Evolutionary conservation across 306 rosid genomes (phyloP).

Genomic region (Cicer yamashitae): DNA sequence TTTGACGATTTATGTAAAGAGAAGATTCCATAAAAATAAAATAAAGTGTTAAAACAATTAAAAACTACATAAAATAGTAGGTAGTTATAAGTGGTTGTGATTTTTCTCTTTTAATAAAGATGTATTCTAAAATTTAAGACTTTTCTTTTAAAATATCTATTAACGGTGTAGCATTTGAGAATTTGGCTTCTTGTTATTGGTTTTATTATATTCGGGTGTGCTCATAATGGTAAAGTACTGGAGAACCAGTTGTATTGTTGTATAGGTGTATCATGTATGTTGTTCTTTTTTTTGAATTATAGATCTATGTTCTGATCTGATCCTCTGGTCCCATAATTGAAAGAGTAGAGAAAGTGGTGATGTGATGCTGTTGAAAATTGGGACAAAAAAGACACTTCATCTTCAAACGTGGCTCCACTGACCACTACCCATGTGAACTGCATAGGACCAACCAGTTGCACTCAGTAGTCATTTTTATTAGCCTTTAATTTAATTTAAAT

Average conservation of each 20-base stretch:
- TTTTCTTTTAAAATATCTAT: no score
- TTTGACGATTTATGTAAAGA: no score
- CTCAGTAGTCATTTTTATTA: background rate
- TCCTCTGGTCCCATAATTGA: constrained; percentile 39
- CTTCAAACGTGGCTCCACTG: constrained; percentile 47
- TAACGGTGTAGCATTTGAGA: no score
- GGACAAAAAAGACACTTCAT: constrained; percentile 28
- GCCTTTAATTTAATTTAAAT: no score
- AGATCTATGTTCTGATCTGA: constrained; percentile 29
- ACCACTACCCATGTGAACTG: constrained; percentile 47
- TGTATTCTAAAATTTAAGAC: no score
- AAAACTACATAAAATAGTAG: no score
- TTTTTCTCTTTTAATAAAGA: no score
- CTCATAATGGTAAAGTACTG: constrained; percentile 32
- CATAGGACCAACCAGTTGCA: background rate
- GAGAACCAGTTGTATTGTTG: constrained; percentile 30
- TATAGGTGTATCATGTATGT: constrained; percentile 5
- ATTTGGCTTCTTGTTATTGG: background rate
- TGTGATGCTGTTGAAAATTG: background rate
- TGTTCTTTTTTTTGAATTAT: background rate
- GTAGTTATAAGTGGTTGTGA: no score
- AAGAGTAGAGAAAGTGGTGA: constrained; percentile 26
- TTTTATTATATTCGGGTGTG: background rate
- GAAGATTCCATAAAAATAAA: no score
- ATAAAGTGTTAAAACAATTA: no score